Evolutionary conservation across 805 yeast species (phyloP).

Genomic region (Danielia oregonensis): DNA sequence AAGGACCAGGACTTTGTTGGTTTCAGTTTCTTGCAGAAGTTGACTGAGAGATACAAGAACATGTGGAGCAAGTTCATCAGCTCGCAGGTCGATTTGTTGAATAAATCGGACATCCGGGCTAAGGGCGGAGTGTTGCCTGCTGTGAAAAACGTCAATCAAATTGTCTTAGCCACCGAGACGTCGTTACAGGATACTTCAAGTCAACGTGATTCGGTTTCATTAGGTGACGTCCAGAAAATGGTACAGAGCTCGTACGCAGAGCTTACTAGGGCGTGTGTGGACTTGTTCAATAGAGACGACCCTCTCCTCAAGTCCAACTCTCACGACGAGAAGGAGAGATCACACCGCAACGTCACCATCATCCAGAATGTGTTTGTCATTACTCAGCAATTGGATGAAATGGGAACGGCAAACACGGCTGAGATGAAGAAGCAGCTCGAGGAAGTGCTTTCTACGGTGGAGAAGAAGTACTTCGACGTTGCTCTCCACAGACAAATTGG

Average conservation of each 20-base stretch:
- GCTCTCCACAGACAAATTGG: constrained; percentile 49
- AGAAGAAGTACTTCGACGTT: constrained; percentile 31
- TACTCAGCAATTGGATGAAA: constrained; percentile 29
- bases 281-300: constrained; percentile 37
- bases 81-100: constrained; percentile 43
- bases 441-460: constrained; percentile 24
- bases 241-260: constrained; percentile 29
- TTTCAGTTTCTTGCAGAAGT: constrained; percentile 45
- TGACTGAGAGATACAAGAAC: constrained; percentile 47
- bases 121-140: constrained; percentile 35
- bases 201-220: constrained; percentile 15
- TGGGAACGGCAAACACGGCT: constrained; percentile 20
- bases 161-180: constrained; percentile 31
- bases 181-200: constrained; percentile 23
- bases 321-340: constrained; percentile 42
- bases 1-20: constrained; percentile 58
- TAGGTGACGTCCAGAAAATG: constrained; percentile 18
- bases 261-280: constrained; percentile 30
- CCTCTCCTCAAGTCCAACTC: constrained; percentile 41
- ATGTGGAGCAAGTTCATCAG: constrained; percentile 61
- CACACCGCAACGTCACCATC: constrained; percentile 36
- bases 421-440: constrained; percentile 24
- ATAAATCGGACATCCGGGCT: constrained; percentile 32
- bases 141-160: constrained; percentile 31
- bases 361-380: constrained; percentile 37